Percentiles rank a stretch among this genome's conserved stretches.
These are phyloP conservation scores for Diospyros lotus DNA, from an alignment of 148 eudicot species.

Conservation along the genomic window DNA sequence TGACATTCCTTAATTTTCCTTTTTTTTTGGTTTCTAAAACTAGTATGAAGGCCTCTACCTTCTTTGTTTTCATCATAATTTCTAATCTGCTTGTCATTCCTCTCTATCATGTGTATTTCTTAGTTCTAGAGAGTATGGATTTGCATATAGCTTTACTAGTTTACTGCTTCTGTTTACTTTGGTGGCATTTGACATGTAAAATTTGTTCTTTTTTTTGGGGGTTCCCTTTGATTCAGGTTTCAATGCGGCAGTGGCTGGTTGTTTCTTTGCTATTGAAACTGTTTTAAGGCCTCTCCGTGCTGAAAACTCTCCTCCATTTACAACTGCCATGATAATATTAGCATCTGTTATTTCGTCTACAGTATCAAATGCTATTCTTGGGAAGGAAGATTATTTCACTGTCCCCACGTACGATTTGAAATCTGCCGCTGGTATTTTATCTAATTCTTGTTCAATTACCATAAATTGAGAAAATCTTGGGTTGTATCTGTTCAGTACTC, in stretches of 20 bases:
- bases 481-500: background rate
- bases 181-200: background rate
- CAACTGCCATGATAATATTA: constrained; percentile 95
- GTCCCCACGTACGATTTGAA: constrained; percentile 95
- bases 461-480: constrained; percentile 1
- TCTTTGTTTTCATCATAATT: too few species aligned
- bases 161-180: too few species aligned
- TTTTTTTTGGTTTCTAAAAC: too few species aligned
- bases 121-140: too few species aligned
- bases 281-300: constrained; percentile 93
- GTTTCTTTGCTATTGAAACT: constrained; percentile 97
- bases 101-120: too few species aligned
- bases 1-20: too few species aligned
- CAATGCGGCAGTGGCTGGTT: constrained; percentile 97
- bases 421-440: constrained; percentile 93
- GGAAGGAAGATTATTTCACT: constrained; percentile 92
- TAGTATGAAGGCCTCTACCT: too few species aligned
- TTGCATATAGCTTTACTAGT: too few species aligned
- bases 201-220: background rate
- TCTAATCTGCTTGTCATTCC: too few species aligned
- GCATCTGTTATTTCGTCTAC: constrained; percentile 98
- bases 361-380: constrained; percentile 84
- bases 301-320: constrained; percentile 98
- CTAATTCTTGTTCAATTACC: constrained; percentile 26
- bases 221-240: constrained; percentile 49